Percentiles rank a stretch among this genome's conserved stretches.
Conservation (phyloP, 192 early-diverging fungal genomes). For the Coemansia reversa region DNA sequence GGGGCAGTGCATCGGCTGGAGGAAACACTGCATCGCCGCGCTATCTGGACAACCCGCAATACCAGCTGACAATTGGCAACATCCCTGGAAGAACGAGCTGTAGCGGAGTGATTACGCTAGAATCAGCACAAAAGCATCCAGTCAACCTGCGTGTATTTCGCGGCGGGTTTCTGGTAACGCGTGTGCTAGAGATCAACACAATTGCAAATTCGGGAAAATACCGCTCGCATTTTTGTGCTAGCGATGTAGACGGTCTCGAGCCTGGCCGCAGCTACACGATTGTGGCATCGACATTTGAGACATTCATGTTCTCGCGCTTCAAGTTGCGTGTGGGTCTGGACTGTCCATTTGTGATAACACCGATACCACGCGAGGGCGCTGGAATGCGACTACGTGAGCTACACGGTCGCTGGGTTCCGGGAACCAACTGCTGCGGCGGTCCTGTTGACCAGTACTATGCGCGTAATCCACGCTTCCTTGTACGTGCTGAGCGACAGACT, state of each 20-base stretch:
- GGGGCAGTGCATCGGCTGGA: conserved; percentile 75
- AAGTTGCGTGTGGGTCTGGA: conserved; percentile 64
- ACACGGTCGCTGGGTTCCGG: conserved; percentile 56
- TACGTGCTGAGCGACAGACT: conserved; percentile 60
- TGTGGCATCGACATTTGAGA: conserved; percentile 76
- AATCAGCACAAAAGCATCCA: conserved; percentile 63
- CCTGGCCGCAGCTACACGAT: conserved; percentile 70
- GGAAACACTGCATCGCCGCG: conserved; percentile 69
- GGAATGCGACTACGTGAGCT: conserved; percentile 60
- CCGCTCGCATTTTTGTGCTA: conserved; percentile 73
- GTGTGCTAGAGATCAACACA: conserved; percentile 60
- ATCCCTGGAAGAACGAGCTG: conserved; percentile 2
- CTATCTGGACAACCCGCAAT: conserved; percentile 81
- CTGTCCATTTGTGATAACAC: conserved; percentile 49
- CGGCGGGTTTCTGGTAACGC: conserved; percentile 70
- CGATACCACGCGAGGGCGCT: conserved; percentile 75
- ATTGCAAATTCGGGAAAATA: conserved; percentile 74
- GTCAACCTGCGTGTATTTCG: conserved; percentile 70
- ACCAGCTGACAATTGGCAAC: conserved; percentile 58
- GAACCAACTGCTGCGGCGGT: conserved; percentile 62
- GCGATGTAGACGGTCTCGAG: conserved; percentile 61
- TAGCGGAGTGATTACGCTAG: conserved; percentile 60
- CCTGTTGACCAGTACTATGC: conserved; percentile 56
- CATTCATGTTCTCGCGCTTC: conserved; percentile 66
- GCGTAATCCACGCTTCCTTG: conserved; percentile 68